These are phyloP conservation scores for Gossypium longicalyx DNA, from an alignment of 345 rosid species.

Conservation along the genomic window DNA sequence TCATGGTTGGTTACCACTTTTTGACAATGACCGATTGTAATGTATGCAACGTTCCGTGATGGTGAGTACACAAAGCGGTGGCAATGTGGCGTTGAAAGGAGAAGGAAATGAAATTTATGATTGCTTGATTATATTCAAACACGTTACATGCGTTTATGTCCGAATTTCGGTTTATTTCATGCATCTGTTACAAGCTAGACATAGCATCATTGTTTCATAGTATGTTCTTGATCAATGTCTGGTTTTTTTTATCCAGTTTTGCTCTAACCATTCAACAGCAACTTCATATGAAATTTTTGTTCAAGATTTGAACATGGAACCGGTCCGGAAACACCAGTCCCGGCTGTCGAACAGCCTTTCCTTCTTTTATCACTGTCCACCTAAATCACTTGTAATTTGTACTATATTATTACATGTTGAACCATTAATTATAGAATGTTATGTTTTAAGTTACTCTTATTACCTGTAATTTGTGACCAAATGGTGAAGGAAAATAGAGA, in stretches of 20 bases:
- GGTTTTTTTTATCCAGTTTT: neutral
- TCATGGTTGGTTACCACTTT: neutral
- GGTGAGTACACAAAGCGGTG: neutral
- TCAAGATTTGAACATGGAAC: neutral
- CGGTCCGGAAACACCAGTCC: slow-evolving; percentile 6
- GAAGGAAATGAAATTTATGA: neutral
- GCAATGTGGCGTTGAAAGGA: neutral
- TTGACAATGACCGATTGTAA: neutral
- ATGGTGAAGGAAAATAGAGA: slow-evolving; percentile 34
- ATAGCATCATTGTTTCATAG: neutral
- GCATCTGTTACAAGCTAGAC: neutral
- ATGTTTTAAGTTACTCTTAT: neutral
- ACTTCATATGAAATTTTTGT: neutral
- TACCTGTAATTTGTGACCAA: slow-evolving; percentile 31
- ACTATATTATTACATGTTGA: neutral
- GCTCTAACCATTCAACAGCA: neutral
- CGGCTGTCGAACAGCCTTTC: neutral
- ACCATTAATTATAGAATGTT: neutral
- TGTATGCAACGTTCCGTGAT: neutral
- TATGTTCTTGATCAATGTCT: neutral
- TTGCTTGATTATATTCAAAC: neutral
- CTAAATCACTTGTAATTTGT: neutral
- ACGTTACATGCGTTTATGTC: neutral
- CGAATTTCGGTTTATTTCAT: neutral
- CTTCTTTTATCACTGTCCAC: slow-evolving; percentile 1